A percentile compares a stretch with the other conserved stretches of the same genome.
Conservation (phyloP, 1,284 basidiomycete species). For the Laetiporus sulphureus region DNA sequence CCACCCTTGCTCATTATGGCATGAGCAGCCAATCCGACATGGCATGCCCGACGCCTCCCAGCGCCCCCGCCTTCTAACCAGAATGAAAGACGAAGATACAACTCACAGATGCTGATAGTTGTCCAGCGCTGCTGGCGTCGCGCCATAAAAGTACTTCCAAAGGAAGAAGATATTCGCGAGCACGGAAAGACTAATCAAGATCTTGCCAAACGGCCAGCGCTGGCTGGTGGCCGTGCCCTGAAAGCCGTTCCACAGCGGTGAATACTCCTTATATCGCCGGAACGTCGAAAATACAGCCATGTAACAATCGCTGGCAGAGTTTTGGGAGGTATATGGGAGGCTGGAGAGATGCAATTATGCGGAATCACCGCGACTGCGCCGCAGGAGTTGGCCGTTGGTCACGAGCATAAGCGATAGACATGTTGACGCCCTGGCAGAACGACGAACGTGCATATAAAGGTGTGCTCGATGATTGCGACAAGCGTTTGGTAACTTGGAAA, state of each 20-base stretch:
- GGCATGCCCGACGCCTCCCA: neutral
- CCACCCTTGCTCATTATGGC: too few species aligned
- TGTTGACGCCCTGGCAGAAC: too few species aligned
- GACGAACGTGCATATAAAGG: too few species aligned
- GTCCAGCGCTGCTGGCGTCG: slow-evolving; percentile 1
- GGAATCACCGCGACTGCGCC: too few species aligned
- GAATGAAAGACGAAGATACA: neutral
- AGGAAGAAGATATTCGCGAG: neutral
- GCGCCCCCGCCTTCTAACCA: neutral
- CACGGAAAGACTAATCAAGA: neutral
- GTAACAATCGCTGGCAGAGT: slow-evolving; percentile 31
- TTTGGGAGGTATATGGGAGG: too few species aligned
- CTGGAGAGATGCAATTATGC: too few species aligned
- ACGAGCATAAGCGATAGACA: too few species aligned
- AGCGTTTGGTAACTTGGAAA: too few species aligned
- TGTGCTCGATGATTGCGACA: too few species aligned
- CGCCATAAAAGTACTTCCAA: neutral
- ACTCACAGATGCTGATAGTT: slow-evolving; percentile 8
- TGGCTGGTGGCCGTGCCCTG: neutral
- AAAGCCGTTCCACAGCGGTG: neutral
- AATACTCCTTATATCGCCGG: slow-evolving; percentile 2
- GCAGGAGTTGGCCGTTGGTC: too few species aligned
- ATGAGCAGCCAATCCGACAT: too few species aligned
- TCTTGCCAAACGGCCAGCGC: neutral
- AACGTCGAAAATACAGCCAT: slow-evolving; percentile 15